phyloP scores from a whole-genome alignment of 1,284 basidiomycete genomes.

The Peniophora sp. region DNA sequence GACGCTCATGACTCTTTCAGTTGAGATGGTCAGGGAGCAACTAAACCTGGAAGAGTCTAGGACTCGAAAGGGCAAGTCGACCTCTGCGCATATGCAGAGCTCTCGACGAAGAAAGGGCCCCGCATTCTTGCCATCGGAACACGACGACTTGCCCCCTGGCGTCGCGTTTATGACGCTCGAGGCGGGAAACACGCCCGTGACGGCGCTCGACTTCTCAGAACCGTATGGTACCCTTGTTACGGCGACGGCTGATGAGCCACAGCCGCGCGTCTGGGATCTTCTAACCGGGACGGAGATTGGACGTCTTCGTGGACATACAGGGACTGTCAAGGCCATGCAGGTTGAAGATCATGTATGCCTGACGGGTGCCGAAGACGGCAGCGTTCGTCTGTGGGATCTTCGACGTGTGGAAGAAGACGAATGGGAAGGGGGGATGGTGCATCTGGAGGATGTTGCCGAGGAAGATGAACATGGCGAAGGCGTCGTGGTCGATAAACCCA shows the following conservation, averaged over 20 bases:
- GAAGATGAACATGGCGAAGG: conserved; percentile 36
- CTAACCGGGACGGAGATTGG: conserved; percentile 77
- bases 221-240: conserved; percentile 93
- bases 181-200: conserved; percentile 76
- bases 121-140: conserved; percentile 94
- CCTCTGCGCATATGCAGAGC: conserved; percentile 39
- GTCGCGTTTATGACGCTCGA: conserved; percentile 96
- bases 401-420: conserved; percentile 67
- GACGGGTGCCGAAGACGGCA: conserved; percentile 85
- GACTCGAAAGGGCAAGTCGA: conserved; percentile 25
- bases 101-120: conserved; percentile 81
- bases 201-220: conserved; percentile 91
- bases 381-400: conserved; percentile 84
- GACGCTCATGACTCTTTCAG: conserved; percentile 27
- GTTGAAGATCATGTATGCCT: conserved; percentile 90
- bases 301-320: conserved; percentile 70
- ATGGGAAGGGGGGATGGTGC: conserved; percentile 44
- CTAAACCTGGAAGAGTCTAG: conserved; percentile 57
- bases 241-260: conserved; percentile 71
- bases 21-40: conserved; percentile 83
- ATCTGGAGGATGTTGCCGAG: conserved; percentile 54
- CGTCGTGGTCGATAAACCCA: conserved; percentile 11
- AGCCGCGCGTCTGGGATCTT: conserved; percentile 85
- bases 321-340: conserved; percentile 84
- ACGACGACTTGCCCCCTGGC: conserved; percentile 89